phyloP scores from a whole-genome alignment of 352 stramenopile species.

The Globisporangium cystogenes region DNA sequence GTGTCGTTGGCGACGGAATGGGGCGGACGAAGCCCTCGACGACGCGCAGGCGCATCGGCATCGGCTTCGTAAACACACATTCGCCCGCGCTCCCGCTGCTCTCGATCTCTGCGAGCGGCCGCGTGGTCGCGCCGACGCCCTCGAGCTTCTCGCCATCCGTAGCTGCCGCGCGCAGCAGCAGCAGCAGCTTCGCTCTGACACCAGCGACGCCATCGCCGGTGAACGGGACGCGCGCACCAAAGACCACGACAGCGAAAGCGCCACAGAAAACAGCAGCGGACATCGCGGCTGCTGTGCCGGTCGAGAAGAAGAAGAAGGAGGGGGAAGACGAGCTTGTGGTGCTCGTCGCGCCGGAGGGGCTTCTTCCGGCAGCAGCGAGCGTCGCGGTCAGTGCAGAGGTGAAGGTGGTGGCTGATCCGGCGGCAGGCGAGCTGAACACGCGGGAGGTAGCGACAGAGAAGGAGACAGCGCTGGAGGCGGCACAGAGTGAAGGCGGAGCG shows the following conservation, averaged over 20 bases:
- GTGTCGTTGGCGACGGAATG: constrained; percentile 16
- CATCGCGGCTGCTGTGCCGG: no score
- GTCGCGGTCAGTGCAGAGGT: neutral
- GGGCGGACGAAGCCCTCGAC: constrained; percentile 26
- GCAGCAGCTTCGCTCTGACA: neutral
- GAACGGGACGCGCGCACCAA: no score
- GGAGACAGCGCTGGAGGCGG: neutral
- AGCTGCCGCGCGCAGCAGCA: neutral
- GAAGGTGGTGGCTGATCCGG: neutral
- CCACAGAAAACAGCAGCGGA: neutral
- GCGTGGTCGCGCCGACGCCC: neutral
- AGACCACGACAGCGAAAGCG: neutral
- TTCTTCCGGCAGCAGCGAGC: neutral
- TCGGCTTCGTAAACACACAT: constrained; percentile 8
- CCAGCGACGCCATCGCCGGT: no score
- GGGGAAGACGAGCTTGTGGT: neutral
- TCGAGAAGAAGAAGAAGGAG: neutral
- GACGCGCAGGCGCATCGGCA: constrained; percentile 23
- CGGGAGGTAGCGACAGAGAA: neutral
- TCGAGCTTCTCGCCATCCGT: neutral
- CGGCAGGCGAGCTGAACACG: neutral
- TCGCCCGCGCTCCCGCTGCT: constrained; percentile 3
- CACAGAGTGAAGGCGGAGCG: neutral
- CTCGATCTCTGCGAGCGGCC: neutral
- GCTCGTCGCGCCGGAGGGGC: neutral